Evolutionary conservation across 2,329 filamentous ascomycete genomes (phyloP), one percentile per base, ranked within the genome.

Genomic region (Macroventuria anomochaeta): DNA sequence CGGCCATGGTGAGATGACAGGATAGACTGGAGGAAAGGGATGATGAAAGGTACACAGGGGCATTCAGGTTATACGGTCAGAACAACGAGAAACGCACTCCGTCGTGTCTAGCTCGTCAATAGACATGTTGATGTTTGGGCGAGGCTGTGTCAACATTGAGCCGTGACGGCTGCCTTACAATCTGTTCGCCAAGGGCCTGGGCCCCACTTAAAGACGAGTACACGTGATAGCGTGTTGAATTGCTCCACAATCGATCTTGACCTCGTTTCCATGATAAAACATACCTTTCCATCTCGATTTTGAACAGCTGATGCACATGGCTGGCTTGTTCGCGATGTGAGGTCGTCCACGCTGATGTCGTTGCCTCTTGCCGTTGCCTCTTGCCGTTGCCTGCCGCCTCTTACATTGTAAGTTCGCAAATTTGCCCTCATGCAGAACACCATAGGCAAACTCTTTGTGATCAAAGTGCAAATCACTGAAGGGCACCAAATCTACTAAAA

Each of bases 1-100:
- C 50, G 21, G 55, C 46, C 63, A 65, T 69, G 17, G 10, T 25
- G 38, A 29, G 36, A 2, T 7, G 7, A 13, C 11, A 7, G 26
- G n/a, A 15, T 40, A 3, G 13, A 18, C 4, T 17, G 10, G 10
- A 26, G 33, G 18, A 43, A 48, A 47, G 13, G 7, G 0, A 13
- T 2, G 8, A n/a, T 10, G 7, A 17, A 38, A 25, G 21, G 20
- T 42, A 34, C 28, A 18, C 28, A 26, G 26, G 33, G 13, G 8
- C 7, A 7, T 13, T 37, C 44, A 28, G 15, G 7, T 34, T 53
- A 23, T 48, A 31, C 23, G 39, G 21, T 29, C 26, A 11, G 42
- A 26, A 18, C 15, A 1, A 12, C 17, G 28, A 44, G 4, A 25
- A 18, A 15, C 13, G 25, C 20, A 13, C 20, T 39, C 11, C 43